These are phyloP conservation scores for Amanita pseudoporphyria DNA, from an alignment of 768 basidiomycete species.

Conservation along the genomic window DNA sequence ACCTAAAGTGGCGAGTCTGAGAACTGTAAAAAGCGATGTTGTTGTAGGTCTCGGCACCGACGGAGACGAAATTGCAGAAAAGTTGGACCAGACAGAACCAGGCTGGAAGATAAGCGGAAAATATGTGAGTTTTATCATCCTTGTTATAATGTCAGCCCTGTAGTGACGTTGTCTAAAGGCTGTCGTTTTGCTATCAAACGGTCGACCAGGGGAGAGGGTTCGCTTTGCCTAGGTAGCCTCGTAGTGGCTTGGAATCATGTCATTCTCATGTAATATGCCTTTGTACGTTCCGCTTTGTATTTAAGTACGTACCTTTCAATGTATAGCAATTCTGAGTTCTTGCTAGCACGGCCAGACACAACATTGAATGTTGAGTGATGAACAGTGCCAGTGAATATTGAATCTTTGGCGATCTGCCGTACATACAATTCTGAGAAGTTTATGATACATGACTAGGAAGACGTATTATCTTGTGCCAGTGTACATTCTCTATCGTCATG, in stretches of 20 bases:
- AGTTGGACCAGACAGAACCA: slow-evolving; percentile 74
- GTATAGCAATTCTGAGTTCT: too few relatives aligned
- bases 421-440: slow-evolving; percentile 5
- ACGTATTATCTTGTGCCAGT: neutral
- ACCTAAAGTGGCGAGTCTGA: slow-evolving; percentile 75
- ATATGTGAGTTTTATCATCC: slow-evolving; percentile 56
- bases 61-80: slow-evolving; percentile 63
- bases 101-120: slow-evolving; percentile 98
- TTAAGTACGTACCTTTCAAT: too few relatives aligned
- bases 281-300: neutral
- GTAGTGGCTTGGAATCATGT: neutral
- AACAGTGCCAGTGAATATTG: too few relatives aligned
- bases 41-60: slow-evolving; percentile 75
- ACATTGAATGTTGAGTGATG: too few relatives aligned
- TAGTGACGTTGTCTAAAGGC: slow-evolving; percentile 37
- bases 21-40: slow-evolving; percentile 94
- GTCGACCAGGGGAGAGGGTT: slow-evolving; percentile 83
- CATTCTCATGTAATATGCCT: neutral
- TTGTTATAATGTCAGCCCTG: neutral
- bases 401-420: neutral
- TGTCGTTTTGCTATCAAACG: slow-evolving; percentile 79
- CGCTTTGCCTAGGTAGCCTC: slow-evolving; percentile 46
- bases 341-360: too few relatives aligned
- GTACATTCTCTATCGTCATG: slow-evolving; percentile 9
- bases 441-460: neutral